These are phyloP conservation scores for Microdochium paspali DNA, from an alignment of 2,329 filamentous ascomycete species.

Conservation along the genomic window DNA sequence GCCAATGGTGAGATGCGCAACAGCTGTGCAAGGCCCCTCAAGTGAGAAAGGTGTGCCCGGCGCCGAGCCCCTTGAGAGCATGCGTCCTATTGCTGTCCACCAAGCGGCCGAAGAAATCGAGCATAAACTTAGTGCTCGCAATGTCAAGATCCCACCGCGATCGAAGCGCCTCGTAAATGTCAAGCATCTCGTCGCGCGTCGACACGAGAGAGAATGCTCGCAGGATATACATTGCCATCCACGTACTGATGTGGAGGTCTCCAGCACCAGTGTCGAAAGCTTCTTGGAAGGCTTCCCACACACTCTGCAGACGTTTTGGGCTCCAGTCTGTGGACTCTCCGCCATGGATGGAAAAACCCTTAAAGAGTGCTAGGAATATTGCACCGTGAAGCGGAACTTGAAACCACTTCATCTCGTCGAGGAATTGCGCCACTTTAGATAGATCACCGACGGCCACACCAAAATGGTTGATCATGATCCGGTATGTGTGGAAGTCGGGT, in stretches of 20 bases:
- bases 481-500: conserved; percentile 72
- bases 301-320: conserved; percentile 52
- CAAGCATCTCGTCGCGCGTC: conserved; percentile 38
- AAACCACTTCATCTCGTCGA: conserved; percentile 72
- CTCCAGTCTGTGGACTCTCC: conserved; percentile 64
- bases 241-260: conserved; percentile 43
- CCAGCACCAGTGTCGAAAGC: conserved; percentile 37
- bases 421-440: conserved; percentile 55
- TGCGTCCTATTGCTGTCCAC: conserved; percentile 19
- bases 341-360: conserved; percentile 71
- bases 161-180: conserved; percentile 42
- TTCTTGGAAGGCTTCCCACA: conserved; percentile 56
- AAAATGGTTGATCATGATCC: conserved; percentile 69
- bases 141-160: conserved; percentile 34
- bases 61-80: not conserved
- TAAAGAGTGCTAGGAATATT: conserved; percentile 73
- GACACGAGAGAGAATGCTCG: conserved; percentile 55
- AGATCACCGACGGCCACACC: conserved; percentile 62
- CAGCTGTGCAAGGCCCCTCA: not conserved
- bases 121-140: conserved; percentile 34
- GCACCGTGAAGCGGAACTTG: conserved; percentile 61
- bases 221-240: conserved; percentile 52
- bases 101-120: conserved; percentile 32
- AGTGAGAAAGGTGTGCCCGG: not conserved
- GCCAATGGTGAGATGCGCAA: too few species aligned